Evolutionary conservation across 148 eudicot species (phyloP).

Genomic region (Rhododendron williamsianum): DNA sequence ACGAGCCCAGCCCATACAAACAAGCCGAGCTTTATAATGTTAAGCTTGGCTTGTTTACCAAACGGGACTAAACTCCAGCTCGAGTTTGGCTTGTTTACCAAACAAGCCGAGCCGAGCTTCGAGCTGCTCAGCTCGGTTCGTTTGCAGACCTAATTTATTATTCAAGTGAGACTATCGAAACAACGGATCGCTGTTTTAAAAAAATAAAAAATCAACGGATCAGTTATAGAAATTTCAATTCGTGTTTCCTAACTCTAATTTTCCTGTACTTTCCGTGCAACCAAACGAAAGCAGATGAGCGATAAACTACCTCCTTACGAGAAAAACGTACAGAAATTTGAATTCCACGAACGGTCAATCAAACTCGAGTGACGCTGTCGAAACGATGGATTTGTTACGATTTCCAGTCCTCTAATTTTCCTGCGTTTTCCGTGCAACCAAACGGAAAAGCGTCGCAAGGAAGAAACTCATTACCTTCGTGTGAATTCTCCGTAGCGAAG

Average conservation of each 20-base stretch:
- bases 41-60: no score
- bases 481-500: conserved; percentile 55
- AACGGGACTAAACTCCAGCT: background rate
- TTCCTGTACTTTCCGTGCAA: background rate
- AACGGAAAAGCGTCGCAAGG: conserved; percentile 12
- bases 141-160: background rate
- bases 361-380: background rate
- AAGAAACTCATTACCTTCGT: conserved; percentile 43
- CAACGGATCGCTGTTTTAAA: no score
- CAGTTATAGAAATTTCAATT: background rate
- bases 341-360: background rate
- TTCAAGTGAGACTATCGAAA: background rate
- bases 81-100: no score
- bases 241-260: background rate
- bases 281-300: background rate
- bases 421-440: background rate
- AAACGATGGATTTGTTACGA: background rate
- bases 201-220: background rate
- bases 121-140: background rate
- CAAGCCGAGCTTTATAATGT: no score
- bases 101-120: background rate
- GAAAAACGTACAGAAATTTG: no score
- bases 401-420: background rate
- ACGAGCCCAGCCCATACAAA: no score
- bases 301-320: background rate